Conservation (phyloP, 192 early-diverging fungal species). For the Paraglomus brasilianum region DNA sequence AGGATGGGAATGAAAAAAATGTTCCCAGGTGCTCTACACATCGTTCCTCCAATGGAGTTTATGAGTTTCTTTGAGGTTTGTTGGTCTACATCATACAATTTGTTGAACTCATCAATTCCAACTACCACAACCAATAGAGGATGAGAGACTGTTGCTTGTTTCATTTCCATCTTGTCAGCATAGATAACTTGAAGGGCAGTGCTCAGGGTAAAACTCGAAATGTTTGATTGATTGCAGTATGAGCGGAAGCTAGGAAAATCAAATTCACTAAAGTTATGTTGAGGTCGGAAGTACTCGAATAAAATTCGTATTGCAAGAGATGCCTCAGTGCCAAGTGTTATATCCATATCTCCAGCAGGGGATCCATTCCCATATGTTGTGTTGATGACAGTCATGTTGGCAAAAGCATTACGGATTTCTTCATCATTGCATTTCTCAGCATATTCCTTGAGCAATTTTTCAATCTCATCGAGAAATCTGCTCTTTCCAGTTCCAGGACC, state of each 20-base stretch:
- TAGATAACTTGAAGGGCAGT: no score
- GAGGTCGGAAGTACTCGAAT: background rate
- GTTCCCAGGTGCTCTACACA: background rate
- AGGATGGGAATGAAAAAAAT: conserved; percentile 12
- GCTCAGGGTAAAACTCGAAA: no score
- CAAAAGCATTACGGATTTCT: background rate
- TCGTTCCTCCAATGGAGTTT: background rate
- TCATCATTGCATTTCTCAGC: background rate
- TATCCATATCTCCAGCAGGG: background rate
- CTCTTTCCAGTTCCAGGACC: conserved; percentile 22
- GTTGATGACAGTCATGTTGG: background rate
- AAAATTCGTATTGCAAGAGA: conserved; percentile 10
- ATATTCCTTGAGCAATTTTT: background rate
- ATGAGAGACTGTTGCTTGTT: no score
- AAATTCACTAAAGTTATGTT: background rate
- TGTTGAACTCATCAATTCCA: conserved; percentile 16
- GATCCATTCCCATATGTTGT: conserved; percentile 19
- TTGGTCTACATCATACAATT: background rate
- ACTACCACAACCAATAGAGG: background rate
- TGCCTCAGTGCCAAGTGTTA: background rate
- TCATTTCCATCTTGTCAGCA: no score
- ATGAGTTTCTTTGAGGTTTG: background rate
- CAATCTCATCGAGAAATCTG: conserved; percentile 4
- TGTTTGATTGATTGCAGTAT: no score
- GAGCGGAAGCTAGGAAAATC: no score